phyloP scores from a whole-genome alignment of 495 filamentous ascomycete species.

The Aspergillus sclerotiicarbonarius region DNA sequence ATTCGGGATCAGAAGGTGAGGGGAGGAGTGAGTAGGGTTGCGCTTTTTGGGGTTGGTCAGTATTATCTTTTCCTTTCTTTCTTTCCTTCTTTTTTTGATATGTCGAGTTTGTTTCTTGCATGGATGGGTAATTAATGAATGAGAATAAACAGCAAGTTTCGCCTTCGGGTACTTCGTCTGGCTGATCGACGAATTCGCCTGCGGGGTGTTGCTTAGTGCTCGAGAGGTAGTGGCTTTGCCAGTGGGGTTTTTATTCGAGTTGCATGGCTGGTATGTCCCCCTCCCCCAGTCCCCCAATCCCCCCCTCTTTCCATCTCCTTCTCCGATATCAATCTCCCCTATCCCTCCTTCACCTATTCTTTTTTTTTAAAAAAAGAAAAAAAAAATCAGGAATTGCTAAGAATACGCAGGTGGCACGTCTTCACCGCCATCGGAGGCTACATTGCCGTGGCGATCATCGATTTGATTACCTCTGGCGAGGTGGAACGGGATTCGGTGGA shows the following conservation, averaged over 20 bases:
- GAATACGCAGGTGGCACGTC: constrained; percentile 29
- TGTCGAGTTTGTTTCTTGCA: too few relatives aligned
- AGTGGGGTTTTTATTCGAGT: constrained; percentile 28
- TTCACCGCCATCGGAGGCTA: constrained; percentile 35
- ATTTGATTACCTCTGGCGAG: constrained; percentile 27
- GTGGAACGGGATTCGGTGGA: constrained; percentile 20
- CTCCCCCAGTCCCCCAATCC: too few relatives aligned
- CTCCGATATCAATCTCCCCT: too few relatives aligned
- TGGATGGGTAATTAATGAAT: too few relatives aligned
- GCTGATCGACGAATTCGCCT: constrained; percentile 30
- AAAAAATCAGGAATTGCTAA: not conserved
- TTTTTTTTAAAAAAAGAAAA: not conserved
- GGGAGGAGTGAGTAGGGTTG: constrained; percentile 17
- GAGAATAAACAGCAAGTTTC: constrained; percentile 32
- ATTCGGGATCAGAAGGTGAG: constrained; percentile 16
- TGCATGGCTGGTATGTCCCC: constrained; percentile 32
- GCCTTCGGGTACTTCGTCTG: constrained; percentile 29
- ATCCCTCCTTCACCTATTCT: not conserved
- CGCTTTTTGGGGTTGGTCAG: constrained; percentile 28
- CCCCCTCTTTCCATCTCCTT: too few relatives aligned
- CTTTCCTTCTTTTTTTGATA: too few relatives aligned
- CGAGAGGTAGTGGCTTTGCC: constrained; percentile 26
- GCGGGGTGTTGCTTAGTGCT: constrained; percentile 14
- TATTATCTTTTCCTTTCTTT: not conserved
- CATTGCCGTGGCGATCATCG: constrained; percentile 29